Conservation (phyloP, 2,329 filamentous ascomycete genomes). For the Calonectria pseudoturangicola region DNA sequence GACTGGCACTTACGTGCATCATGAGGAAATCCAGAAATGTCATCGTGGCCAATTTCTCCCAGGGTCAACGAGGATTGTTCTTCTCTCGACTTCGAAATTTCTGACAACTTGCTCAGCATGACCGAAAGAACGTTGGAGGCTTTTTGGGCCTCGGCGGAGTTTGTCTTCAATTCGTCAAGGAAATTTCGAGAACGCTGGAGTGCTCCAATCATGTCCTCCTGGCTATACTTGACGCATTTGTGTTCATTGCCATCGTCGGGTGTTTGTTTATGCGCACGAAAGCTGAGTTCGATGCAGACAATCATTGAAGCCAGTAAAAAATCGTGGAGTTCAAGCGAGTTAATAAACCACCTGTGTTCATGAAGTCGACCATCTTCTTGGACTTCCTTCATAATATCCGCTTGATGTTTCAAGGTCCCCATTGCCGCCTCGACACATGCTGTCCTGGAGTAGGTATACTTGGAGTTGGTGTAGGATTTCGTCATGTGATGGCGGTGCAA, state of each 20-base stretch:
- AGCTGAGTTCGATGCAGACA: conserved; percentile 44
- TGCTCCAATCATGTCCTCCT: conserved; percentile 32
- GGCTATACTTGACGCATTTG: conserved; percentile 5
- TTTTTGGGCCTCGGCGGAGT: conserved; percentile 42
- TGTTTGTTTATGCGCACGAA: background rate
- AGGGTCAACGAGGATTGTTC: background rate
- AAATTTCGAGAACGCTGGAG: conserved; percentile 42
- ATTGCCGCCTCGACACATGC: conserved; percentile 46
- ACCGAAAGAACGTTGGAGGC: conserved; percentile 43
- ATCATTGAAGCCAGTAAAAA: conserved; percentile 48
- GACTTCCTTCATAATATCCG: conserved; percentile 43
- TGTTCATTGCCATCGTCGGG: background rate
- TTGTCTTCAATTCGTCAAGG: conserved; percentile 38
- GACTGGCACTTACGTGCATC: background rate
- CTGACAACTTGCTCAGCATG: conserved; percentile 39
- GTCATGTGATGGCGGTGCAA: conserved; percentile 47
- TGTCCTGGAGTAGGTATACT: conserved; percentile 41
- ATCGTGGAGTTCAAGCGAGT: conserved; percentile 43
- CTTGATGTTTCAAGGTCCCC: conserved; percentile 34
- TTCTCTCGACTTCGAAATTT: no score
- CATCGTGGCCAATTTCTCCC: background rate
- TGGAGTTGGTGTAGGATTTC: conserved; percentile 38
- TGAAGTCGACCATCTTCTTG: conserved; percentile 41
- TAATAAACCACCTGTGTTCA: conserved; percentile 44
- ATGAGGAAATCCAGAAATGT: background rate